Evolutionary conservation across 179 eudicot genomes (phyloP), one percentile per base, ranked within the genome.

Genomic region (Monotropa hypopitys): DNA sequence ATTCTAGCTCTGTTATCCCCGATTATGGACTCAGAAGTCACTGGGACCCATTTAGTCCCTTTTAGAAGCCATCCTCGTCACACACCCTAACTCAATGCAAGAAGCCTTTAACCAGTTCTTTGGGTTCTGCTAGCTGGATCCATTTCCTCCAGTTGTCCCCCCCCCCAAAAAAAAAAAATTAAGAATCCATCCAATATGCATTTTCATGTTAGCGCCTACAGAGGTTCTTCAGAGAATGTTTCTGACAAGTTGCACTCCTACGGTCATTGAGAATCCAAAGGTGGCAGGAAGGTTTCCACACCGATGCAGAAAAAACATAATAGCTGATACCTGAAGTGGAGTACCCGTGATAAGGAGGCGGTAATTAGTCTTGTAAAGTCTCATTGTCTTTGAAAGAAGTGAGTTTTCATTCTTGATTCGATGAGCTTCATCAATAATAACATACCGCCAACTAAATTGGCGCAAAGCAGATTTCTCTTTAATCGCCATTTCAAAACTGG

Each of bases 401-500:
- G 99, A 95, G 84, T 95, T 95, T 73, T 95, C 99, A 84, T 95
- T 95, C 86, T 95, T 95, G 57, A 95, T 95, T 79, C 99, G 84
- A 84, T 95, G 99, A 80, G 99, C 99, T 89, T 95, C 99, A 83
- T 95, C 99, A 81, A 95, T 95, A 50, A 95, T 93, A 40, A 95
- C 93, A 83, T 95, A 95, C 32, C 99, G 90, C 99, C 99, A 95
- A 75, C 95, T 95, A 83, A 95, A 95, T 59, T 92, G 97, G 51
- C 97, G 97, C 74, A 95, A 81, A 35, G 86, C 54, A 61, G 91
- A 15, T 79, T 95, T 95, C 85, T 95, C 99, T 80, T 93, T 95
- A 33, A 95, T 95, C 0, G 95, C 99, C 99, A 95, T 93, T 84
- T 95, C 99, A 84, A 95, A 95, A 83, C 99, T 95, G 35, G 99